Conservation (phyloP, 352 stramenopile genomes). For the Peronosclerospora sorghi region DNA sequence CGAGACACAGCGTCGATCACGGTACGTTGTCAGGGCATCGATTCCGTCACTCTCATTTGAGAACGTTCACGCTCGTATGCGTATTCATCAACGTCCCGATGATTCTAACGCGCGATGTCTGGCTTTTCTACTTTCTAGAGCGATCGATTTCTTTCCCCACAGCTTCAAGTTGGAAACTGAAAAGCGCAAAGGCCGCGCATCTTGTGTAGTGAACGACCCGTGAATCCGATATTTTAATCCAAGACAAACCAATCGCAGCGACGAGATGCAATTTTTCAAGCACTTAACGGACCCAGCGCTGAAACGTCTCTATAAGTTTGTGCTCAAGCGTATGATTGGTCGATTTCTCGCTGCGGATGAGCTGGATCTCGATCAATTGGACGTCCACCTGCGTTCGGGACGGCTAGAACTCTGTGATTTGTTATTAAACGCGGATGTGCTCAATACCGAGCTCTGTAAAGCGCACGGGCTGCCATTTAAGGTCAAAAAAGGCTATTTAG, state of each 20-base stretch:
- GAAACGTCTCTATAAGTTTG: slow-evolving; percentile 87
- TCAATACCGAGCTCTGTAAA: slow-evolving; percentile 73
- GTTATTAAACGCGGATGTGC: slow-evolving; percentile 60
- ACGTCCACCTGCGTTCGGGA: slow-evolving; percentile 73
- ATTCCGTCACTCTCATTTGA: not conserved
- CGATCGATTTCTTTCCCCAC: not conserved
- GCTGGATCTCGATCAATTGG: slow-evolving; percentile 77
- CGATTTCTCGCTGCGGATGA: slow-evolving; percentile 76
- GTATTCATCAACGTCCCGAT: not conserved
- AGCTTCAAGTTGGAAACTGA: not conserved
- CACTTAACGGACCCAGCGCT: slow-evolving; percentile 80
- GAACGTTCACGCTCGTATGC: not conserved
- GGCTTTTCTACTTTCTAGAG: slow-evolving; percentile 4
- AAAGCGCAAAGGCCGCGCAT: no score
- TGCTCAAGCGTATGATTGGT: slow-evolving; percentile 83
- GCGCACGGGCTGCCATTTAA: slow-evolving; percentile 62
- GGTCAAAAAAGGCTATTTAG: slow-evolving; percentile 79
- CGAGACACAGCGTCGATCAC: not conserved
- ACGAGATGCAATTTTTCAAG: slow-evolving; percentile 80
- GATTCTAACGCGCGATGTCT: no score
- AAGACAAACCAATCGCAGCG: not conserved
- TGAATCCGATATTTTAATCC: slow-evolving; percentile 7
- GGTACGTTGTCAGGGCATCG: not conserved
- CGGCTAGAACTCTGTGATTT: slow-evolving; percentile 75
- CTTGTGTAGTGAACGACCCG: not conserved